Conservation (phyloP, 1,284 basidiomycete species). For the Dichomitus squalens region DNA sequence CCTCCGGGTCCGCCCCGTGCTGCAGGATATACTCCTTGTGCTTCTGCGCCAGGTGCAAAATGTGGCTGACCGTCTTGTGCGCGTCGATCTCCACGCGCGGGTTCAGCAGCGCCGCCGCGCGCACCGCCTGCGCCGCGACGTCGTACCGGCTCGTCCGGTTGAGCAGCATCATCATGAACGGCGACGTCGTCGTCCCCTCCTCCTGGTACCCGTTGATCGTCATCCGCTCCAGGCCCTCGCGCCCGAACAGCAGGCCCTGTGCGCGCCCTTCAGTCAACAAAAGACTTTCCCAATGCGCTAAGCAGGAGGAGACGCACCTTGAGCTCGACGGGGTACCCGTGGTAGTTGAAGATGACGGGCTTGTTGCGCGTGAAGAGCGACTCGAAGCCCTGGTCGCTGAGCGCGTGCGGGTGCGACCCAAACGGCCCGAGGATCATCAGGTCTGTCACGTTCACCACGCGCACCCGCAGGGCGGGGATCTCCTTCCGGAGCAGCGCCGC, state of each 20-base stretch:
- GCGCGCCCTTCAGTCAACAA: background rate
- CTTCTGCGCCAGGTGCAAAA: conserved; percentile 58
- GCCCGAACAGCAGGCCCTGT: conserved; percentile 60
- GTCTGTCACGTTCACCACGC: conserved; percentile 83
- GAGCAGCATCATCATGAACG: conserved; percentile 76
- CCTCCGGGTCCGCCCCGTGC: conserved; percentile 56
- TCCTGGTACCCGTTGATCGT: conserved; percentile 62
- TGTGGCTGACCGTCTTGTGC: conserved; percentile 51
- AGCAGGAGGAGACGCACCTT: conserved; percentile 15
- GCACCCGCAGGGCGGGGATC: conserved; percentile 67
- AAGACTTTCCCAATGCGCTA: background rate
- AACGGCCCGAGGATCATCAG: conserved; percentile 74
- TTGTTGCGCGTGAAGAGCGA: conserved; percentile 73
- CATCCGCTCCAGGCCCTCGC: conserved; percentile 51
- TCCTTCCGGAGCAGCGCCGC: conserved; percentile 70
- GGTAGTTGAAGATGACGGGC: conserved; percentile 82
- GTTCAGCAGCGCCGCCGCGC: conserved; percentile 53
- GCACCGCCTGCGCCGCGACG: conserved; percentile 60
- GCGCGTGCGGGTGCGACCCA: conserved; percentile 78
- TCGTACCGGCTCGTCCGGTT: conserved; percentile 68
- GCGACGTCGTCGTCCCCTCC: conserved; percentile 72
- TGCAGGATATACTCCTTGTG: conserved; percentile 57
- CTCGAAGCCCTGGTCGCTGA: conserved; percentile 64
- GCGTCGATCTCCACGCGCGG: conserved; percentile 52
- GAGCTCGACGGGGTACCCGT: conserved; percentile 77